Evolutionary conservation across 2,329 filamentous ascomycete genomes (phyloP), one percentile per base, ranked within the genome.

Genomic region (Biscogniauxia marginata): DNA sequence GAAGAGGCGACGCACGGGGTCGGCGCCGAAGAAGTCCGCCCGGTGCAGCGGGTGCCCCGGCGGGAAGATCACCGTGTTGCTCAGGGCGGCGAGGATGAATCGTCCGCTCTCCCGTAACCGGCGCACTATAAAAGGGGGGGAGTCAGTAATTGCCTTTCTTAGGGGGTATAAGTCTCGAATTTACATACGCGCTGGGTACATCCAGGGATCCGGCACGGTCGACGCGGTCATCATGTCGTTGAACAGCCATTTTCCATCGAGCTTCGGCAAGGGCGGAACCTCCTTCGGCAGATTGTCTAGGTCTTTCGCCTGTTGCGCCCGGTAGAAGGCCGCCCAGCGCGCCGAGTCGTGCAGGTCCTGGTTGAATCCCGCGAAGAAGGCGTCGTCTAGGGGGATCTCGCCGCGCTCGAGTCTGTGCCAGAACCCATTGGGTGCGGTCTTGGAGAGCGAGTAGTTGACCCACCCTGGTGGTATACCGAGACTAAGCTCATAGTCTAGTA

Each of bases 341-440:
- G 74, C 69, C 0, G 84, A 74, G 52, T 86, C 78, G 58, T 84
- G 82, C 9, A 98, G 82, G 68, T 99, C 93, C 1, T 71, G 66
- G 57, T 86, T 87, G 78, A 97, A 98, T 1, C 81, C 84, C 0
- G 75, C 70, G 72, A 93, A 97, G 79, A 93, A 98, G 7, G 75
- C 73, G 11, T 82, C 78, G 69, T 96, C 86, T 72, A 97, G 79
- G 22, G 82, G 78, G 58, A 96, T 88, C 59, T 91, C 86, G 57
- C 93, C 93, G 56, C 89, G 87, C 73, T 99, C 95, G 47, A 98
- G 82, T 46, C 83, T 84, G 69, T 96, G 92, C 93, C 93, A 98
- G 70, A 85, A 88, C 44, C 95, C 95, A 63, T 86, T 75, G 2
- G 91, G 92, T 0, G 87, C 84, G 2, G 88, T 86, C 65, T 84